A percentile compares a stretch with the other conserved stretches of the same genome.
Evolutionary conservation across 176 grass and related monocot genomes (phyloP).

Genomic region (Ensete ventricosum): DNA sequence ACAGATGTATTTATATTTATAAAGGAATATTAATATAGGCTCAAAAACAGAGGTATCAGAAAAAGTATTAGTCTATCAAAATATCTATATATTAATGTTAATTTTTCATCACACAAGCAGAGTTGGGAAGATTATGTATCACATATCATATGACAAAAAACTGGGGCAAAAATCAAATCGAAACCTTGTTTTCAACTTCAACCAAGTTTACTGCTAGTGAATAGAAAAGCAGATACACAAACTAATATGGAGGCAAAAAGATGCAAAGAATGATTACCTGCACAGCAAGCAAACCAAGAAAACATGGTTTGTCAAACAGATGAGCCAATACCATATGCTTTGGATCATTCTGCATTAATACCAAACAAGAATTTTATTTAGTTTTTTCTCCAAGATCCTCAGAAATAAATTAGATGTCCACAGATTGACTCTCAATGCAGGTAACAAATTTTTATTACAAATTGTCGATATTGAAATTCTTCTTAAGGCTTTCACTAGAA

Average conservation of each 20-base stretch:
- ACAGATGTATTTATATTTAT: too few relatives aligned
- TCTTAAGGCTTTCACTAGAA: too few relatives aligned
- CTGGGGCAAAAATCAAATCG: too few relatives aligned
- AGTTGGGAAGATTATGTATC: too few relatives aligned
- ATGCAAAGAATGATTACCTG: conserved; percentile 35
- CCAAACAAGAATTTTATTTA: not conserved
- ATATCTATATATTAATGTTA: too few relatives aligned
- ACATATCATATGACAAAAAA: too few relatives aligned
- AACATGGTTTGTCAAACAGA: conserved; percentile 95
- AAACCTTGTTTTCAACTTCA: not conserved
- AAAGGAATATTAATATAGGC: too few relatives aligned
- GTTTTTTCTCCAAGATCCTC: not conserved
- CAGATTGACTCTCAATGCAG: not conserved
- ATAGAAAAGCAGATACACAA: not conserved
- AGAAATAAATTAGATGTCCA: not conserved
- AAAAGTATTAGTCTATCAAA: too few relatives aligned
- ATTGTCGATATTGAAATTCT: too few relatives aligned
- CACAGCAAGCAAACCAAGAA: conserved; percentile 80
- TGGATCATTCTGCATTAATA: conserved; percentile 52
- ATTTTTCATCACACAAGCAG: too few relatives aligned
- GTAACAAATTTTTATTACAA: not conserved
- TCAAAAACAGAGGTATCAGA: too few relatives aligned
- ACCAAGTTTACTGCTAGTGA: not conserved
- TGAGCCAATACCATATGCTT: conserved; percentile 71
- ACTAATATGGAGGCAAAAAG: not conserved